Evolutionary conservation across 371 early-diverging fungal species (phyloP).

Genomic region (Mucor irregularis): DNA sequence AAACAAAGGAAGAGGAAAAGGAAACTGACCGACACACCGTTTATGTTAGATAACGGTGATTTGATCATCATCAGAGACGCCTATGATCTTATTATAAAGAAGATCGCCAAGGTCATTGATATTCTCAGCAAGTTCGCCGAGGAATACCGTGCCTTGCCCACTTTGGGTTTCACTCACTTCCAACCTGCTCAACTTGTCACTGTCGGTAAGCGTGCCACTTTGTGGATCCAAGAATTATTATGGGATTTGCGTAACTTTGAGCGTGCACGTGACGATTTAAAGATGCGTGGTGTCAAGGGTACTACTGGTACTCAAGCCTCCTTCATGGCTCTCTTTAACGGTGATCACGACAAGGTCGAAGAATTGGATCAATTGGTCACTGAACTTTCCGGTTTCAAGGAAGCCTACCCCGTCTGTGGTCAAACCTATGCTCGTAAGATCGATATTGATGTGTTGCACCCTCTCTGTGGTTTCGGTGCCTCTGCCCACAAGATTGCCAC

Average conservation of each 20-base stretch:
- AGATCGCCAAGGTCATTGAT: slow-evolving; percentile 83
- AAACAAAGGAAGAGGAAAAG: no score
- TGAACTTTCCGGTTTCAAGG: slow-evolving; percentile 85
- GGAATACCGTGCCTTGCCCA: slow-evolving; percentile 83
- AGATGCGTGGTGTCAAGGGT: slow-evolving; percentile 97
- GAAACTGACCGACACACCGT: no score
- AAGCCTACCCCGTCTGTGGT: slow-evolving; percentile 91
- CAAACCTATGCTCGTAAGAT: slow-evolving; percentile 98
- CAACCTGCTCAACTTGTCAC: slow-evolving; percentile 98
- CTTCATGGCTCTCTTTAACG: slow-evolving; percentile 93
- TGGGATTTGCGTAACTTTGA: slow-evolving; percentile 95
- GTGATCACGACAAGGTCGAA: slow-evolving; percentile 94
- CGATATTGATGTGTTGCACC: slow-evolving; percentile 88
- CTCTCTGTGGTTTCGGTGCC: slow-evolving; percentile 92
- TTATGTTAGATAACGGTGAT: slow-evolving; percentile 84
- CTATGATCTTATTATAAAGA: slow-evolving; percentile 87
- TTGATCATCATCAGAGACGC: slow-evolving; percentile 94
- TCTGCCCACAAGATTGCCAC: slow-evolving; percentile 97
- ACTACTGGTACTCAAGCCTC: slow-evolving; percentile 99
- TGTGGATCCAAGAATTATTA: slow-evolving; percentile 94
- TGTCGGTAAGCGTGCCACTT: slow-evolving; percentile 95
- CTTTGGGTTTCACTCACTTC: slow-evolving; percentile 97
- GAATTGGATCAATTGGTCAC: slow-evolving; percentile 88
- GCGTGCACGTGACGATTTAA: slow-evolving; percentile 85
- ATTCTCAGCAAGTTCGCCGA: slow-evolving; percentile 80